Evolutionary conservation across 73 alveolate genomes (phyloP), one percentile per base, ranked within the genome.

Genomic region (Paramecium tetraurelia): DNA sequence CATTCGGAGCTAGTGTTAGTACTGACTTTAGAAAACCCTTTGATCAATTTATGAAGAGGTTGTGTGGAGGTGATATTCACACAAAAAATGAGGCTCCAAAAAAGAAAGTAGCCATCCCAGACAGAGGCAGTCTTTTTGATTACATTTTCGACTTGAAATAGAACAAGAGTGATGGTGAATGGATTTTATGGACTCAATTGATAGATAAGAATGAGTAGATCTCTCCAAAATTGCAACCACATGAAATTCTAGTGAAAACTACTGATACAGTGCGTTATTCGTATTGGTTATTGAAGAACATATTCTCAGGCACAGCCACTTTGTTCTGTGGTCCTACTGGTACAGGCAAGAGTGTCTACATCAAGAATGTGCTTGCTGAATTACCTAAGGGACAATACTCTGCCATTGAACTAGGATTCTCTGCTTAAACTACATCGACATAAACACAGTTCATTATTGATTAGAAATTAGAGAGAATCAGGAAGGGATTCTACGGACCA

Each of bases 241-340:
- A 97, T n/a, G 99, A 99, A 96, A 98, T 99, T 86, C 96, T 99
- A 21, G 99, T 99, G 29, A 99, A 99, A 14, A 99, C 99, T 59
- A 97, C 96, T 44, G 99, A 98, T 93, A 98, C 99, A 18, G 83
- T 93, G 92, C 96, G 99, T 92, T 98, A 96, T 93, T 96, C 99
- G 20, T 98, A 96, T 95, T 95, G 98, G 27, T 93, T 98, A 41
- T 27, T 27, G 96, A 93, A 50, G 72, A 97, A 85, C 93, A 98
- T 50, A 95, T 98, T 21, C 85, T 50, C 95, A 95, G 72, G 98
- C 96, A 92, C 96, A 95, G 93, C 99, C 99, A 27, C 31, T 27
- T 27, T 97, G 96, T 69, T 98, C 98, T 92, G 99, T 98, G 99
- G 99, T 41, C 99, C 98, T 76, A 43, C 44, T 43, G 76, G 98